Conservation (phyloP, 495 filamentous ascomycete genomes). For the Penicillium arizonense region DNA sequence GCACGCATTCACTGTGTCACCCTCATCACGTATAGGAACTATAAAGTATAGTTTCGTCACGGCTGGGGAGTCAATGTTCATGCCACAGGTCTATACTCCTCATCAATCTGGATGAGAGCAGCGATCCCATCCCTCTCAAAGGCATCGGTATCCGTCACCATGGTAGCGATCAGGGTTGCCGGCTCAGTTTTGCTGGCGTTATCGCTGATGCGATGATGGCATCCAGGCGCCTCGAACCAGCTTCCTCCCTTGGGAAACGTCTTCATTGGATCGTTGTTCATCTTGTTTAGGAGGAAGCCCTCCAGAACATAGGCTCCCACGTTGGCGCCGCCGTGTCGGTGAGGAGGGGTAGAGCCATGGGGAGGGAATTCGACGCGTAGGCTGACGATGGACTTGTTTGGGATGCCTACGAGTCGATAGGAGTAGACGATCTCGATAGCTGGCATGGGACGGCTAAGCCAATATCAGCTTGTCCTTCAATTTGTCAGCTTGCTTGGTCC, state of each 20-base stretch:
- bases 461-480: not conserved
- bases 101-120: conserved; percentile 30
- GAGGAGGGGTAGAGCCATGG: conserved; percentile 39
- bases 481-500: not conserved
- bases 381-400: conserved; percentile 34
- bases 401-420: conserved; percentile 31
- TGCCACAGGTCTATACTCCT: conserved; percentile 17
- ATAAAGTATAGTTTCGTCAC: no score
- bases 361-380: conserved; percentile 35
- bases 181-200: conserved; percentile 36
- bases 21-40: no score
- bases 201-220: conserved; percentile 41
- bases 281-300: conserved; percentile 36
- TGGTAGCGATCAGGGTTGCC: conserved; percentile 26
- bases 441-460: conserved; percentile 27
- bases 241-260: conserved; percentile 23
- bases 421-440: conserved; percentile 24
- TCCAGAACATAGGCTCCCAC: conserved; percentile 32
- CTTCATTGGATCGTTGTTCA: conserved; percentile 39
- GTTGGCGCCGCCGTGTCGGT: conserved; percentile 36
- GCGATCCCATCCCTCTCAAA: conserved; percentile 28
- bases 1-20: no score
- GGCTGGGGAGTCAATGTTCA: no score
- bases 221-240: conserved; percentile 45
- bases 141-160: conserved; percentile 33